Evolutionary conservation across 495 filamentous ascomycete genomes (phyloP).

Genomic region (Talaromyces liani): DNA sequence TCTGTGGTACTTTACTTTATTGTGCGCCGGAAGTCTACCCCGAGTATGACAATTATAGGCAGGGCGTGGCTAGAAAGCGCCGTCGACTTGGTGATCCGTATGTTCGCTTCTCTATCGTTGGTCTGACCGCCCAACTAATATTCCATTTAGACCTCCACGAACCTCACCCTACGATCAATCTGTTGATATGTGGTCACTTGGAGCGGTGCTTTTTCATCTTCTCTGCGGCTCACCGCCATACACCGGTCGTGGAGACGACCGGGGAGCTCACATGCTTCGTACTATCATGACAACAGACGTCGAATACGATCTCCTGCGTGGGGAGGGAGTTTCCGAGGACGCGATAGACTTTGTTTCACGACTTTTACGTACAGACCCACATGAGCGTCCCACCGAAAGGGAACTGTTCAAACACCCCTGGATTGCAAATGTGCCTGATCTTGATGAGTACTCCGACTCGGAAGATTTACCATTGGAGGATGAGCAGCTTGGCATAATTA

Average conservation of each 20-base stretch:
- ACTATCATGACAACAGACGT: slow-evolving; percentile 70
- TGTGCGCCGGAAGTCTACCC: slow-evolving; percentile 95
- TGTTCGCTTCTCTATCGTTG: slow-evolving; percentile 13
- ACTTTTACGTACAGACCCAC: slow-evolving; percentile 71
- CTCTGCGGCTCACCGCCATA: slow-evolving; percentile 72
- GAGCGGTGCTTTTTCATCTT: slow-evolving; percentile 79
- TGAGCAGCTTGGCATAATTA: slow-evolving; percentile 35
- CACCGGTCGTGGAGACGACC: slow-evolving; percentile 52
- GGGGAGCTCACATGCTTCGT: slow-evolving; percentile 60
- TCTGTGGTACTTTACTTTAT: slow-evolving; percentile 92
- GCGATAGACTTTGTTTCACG: slow-evolving; percentile 64
- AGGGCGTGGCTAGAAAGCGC: slow-evolving; percentile 41
- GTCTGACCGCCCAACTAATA: slow-evolving; percentile 13
- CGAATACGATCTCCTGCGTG: slow-evolving; percentile 50
- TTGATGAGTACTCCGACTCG: slow-evolving; percentile 29
- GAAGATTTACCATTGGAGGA: slow-evolving; percentile 45
- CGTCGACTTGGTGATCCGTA: slow-evolving; percentile 43
- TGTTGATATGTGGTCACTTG: slow-evolving; percentile 92
- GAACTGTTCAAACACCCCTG: slow-evolving; percentile 61
- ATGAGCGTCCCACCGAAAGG: slow-evolving; percentile 55
- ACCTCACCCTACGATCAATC: slow-evolving; percentile 70
- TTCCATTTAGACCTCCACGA: slow-evolving; percentile 26
- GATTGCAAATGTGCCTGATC: slow-evolving; percentile 43
- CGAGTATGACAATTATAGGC: slow-evolving; percentile 53
- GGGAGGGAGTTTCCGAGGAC: slow-evolving; percentile 48